These are phyloP conservation scores for Peronospora farinosa DNA, from an alignment of 352 stramenopile genomes.

Conservation along the genomic window DNA sequence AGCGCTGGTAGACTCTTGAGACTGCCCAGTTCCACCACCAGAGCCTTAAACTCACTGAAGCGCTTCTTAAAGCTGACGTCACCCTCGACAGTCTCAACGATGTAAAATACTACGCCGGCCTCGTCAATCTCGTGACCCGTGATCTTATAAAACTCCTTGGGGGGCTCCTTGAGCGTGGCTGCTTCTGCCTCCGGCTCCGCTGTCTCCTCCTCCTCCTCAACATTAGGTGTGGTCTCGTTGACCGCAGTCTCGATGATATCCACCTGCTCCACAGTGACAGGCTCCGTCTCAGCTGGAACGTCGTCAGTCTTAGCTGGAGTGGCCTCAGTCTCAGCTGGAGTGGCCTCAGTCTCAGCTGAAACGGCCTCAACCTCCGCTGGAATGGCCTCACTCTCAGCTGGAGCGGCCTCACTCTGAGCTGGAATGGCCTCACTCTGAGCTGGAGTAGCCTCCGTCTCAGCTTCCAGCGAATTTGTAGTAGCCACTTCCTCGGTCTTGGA, in stretches of 20 bases:
- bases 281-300: conserved; percentile 1
- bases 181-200: conserved; percentile 19
- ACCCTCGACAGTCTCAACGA: conserved; percentile 37
- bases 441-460: conserved; percentile 5
- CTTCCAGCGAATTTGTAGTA: conserved; percentile 12
- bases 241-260: conserved; percentile 7
- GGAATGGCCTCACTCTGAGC: background rate
- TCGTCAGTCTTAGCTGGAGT: conserved; percentile 1
- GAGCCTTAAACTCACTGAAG: conserved; percentile 78
- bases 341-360: background rate
- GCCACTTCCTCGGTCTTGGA: conserved; percentile 51
- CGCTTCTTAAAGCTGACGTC: conserved; percentile 51
- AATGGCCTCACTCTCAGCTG: background rate
- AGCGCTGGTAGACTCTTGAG: conserved; percentile 42
- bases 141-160: conserved; percentile 36
- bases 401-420: conserved; percentile 10
- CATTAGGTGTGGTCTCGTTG: conserved; percentile 5
- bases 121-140: conserved; percentile 60
- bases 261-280: conserved; percentile 4
- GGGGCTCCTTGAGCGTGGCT: background rate
- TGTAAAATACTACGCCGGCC: conserved; percentile 64
- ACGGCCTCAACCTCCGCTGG: conserved; percentile 13
- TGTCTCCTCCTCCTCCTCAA: background rate
- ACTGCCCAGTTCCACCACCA: conserved; percentile 40
- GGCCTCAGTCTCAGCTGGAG: conserved; percentile 13